Evolutionary conservation across 805 yeast species (phyloP), one percentile per base, ranked within the genome.

Genomic region (Pichia rugopelliculosa): DNA sequence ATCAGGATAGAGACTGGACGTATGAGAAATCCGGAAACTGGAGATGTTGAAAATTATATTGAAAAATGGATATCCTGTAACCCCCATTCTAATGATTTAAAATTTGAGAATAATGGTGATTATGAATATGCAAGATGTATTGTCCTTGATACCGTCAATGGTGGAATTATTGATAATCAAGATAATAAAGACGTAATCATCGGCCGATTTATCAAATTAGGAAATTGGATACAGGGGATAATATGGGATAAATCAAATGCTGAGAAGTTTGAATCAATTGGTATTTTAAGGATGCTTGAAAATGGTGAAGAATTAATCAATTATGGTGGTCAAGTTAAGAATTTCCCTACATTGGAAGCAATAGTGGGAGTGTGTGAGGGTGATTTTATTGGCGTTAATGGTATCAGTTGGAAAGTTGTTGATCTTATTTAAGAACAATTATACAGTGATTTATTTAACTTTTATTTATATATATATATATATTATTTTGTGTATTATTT

Each of bases 41-140:
- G 73, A 0, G 53, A 55, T n/a, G 54, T 60, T 4, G 73, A 71
- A 46, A 66, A 66, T 11, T 79, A 77, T 50, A 62, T 74, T 34
- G 84, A 79, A 59, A 66, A 75, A 23, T 79, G 85, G 85, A 59
- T 75, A 53, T 67, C 75, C 20, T 53, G 78, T 27, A 73, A 75
- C 53, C 71, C 76, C 3, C 9, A 41, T 4, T 22, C n/a, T 5
- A 1, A 11, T 13, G 21, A 25, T 7, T 36, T 37, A 12, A 15
- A 27, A 3, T 24, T 54, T n/a, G 46, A 54, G 11, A 56, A 67
- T 30, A 49, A 67, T 1, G 69, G 72, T 38, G 66, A 26, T 7
- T 23, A 48, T 7, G 49, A 50, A 34, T 46, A 51, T 17, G 49
- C 36, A 2, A 23, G 39, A 10, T 46, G 47, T 17, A 58, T 69